Conservation (phyloP, 768 basidiomycete genomes). For the Serendipita indica region DNA sequence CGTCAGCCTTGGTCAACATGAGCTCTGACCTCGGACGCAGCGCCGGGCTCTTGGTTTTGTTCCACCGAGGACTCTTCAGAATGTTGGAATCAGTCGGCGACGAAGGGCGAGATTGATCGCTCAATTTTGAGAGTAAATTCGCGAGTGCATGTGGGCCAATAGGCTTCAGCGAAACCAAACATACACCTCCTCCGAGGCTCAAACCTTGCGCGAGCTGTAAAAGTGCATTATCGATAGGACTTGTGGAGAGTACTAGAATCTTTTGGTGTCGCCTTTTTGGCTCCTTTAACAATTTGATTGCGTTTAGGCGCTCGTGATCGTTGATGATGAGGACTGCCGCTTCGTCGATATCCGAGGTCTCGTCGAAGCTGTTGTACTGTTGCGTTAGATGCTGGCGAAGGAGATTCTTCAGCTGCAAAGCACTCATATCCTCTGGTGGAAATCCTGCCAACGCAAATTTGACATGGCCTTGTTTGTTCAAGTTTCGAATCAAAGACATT, state of each 20-base stretch:
- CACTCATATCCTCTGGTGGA: not conserved
- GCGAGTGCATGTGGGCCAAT: slow-evolving; percentile 4
- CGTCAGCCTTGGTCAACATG: too few relatives aligned
- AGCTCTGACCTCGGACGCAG: too few relatives aligned
- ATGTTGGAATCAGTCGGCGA: too few relatives aligned
- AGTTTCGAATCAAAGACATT: too few relatives aligned
- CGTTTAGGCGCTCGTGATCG: not conserved
- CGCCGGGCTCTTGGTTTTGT: too few relatives aligned
- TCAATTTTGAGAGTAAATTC: not conserved
- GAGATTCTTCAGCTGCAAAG: not conserved
- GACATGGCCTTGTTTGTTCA: too few relatives aligned
- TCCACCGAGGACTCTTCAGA: too few relatives aligned
- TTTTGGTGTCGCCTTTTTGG: not conserved
- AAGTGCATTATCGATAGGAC: not conserved
- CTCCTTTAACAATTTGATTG: not conserved
- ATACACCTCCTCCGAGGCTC: not conserved
- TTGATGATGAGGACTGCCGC: not conserved
- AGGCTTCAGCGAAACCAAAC: not conserved
- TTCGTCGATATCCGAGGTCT: not conserved
- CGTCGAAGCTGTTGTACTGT: not conserved
- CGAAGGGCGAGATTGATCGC: not conserved
- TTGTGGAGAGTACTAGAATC: not conserved
- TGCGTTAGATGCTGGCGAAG: not conserved
- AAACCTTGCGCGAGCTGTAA: not conserved
- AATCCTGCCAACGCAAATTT: not conserved